phyloP scores from a whole-genome alignment of 306 rosid species.

The Quercus engelmannii region DNA sequence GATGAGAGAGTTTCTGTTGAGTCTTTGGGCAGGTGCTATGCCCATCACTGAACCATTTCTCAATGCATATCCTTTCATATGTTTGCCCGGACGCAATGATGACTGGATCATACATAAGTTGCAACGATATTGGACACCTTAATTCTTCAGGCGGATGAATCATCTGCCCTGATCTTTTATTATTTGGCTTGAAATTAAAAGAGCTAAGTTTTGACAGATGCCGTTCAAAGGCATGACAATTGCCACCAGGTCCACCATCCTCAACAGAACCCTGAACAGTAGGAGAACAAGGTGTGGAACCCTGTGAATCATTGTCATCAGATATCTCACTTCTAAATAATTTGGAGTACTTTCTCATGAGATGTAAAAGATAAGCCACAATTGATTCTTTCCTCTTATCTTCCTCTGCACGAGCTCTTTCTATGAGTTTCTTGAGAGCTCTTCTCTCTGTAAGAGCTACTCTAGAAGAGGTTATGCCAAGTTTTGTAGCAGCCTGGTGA shows the following conservation, averaged over 20 bases:
- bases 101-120: constrained; percentile 93
- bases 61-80: constrained; percentile 88
- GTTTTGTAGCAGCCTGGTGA: constrained; percentile 87
- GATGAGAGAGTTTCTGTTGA: constrained; percentile 70
- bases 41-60: constrained; percentile 92
- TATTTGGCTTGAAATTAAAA: constrained; percentile 61
- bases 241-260: constrained; percentile 45
- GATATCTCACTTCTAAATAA: constrained; percentile 84
- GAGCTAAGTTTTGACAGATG: constrained; percentile 76
- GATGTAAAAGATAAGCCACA: constrained; percentile 87
- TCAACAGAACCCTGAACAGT: constrained; percentile 68
- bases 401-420: constrained; percentile 89
- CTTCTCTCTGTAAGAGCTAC: constrained; percentile 96
- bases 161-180: constrained; percentile 59
- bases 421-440: constrained; percentile 86
- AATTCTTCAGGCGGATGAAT: constrained; percentile 87
- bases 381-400: constrained; percentile 97
- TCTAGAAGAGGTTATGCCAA: constrained; percentile 92
- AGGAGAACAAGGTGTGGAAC: constrained; percentile 97
- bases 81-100: constrained; percentile 97
- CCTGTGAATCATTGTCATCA: constrained; percentile 93
- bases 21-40: constrained; percentile 89
- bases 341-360: constrained; percentile 94
- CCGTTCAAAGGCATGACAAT: constrained; percentile 65
- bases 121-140: constrained; percentile 95